Base-by-base conservation (phyloP, 2,329 filamentous ascomycete species). In the Aspergillus sp. region DNA sequence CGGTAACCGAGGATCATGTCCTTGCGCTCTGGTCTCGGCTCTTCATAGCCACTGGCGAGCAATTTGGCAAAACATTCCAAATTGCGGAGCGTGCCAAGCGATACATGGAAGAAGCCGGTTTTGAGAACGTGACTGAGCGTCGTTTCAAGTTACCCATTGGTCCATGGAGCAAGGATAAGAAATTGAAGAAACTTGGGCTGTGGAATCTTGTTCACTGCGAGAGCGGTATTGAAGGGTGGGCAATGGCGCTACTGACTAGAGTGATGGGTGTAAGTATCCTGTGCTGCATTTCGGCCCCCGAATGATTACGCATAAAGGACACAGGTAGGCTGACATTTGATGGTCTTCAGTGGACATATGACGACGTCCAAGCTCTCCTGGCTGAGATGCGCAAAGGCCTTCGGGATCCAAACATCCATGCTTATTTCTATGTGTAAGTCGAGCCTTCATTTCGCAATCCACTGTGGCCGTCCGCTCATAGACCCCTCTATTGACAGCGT, bases 171-270 rank as follows among this genome's bases (percentile, higher is more conserved):
- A 64, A 57, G 35, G 67, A 70, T 48, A 62, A 60, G n/a, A 56
- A 39, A 24, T 54, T 70, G 52, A 71, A 68, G 54, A 61, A 68
- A 23, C 54, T 72, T n/a, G 71, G 71, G 5, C 56, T 59, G 23
- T 70, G 67, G 64, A 63, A 66, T 14, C 52, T 63, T 11, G 47
- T 65, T 8, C 68, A 68, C 35, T 66, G 65, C 52, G 68, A 73
- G 49, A 61, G 64, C 14, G 68, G 70, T 2, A 61, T 71, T 46
- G 69, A 71, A 48, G 70, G 69, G 19, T 73, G 70, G 70, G 65
- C 66, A 11, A 66, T 72, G 63, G 62, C 67, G 15, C 59, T 72
- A 31, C 56, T 70, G 21, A 70, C 69, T 1, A 66, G 64, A 24
- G 63, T 70, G 19, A 64, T 70, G 63, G 68, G 69, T 54, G 68